Base-by-base conservation (phyloP, 2,329 filamentous ascomycete species). In the Fusarium nelsonii region DNA sequence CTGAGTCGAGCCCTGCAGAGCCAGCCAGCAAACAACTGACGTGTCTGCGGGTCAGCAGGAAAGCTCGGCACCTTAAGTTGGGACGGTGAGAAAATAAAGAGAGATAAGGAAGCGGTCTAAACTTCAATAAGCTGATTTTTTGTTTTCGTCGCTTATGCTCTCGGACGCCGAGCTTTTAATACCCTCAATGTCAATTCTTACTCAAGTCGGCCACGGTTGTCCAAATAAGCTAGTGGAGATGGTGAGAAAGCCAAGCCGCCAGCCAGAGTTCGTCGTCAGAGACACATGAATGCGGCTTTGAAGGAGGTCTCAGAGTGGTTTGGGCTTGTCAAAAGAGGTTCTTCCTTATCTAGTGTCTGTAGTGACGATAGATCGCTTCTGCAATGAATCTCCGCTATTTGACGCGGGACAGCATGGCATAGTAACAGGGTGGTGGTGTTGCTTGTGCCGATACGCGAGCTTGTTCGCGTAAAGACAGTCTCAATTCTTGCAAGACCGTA, bases 221-320 rank as follows among this genome's bases (percentile, higher is more conserved):
- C 14, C 15, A n/a, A 50, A 50, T 50, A 50, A 50, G 46, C 33
- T 50, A 50, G 46, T 50, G 46, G 46, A 50, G 46, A 50, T 23
- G 23, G 23, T 50, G 33, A 50, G 45, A 16, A 23, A 34, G 46
- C 46, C 33, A 50, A 50, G 46, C 23, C 46, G 15, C 45, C 30
- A 26, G 16, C 46, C 12, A 26, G 23, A 50, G n/a, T 26, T 36
- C 16, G 18, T n/a, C 20, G 41, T 16, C 20, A 11, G 20, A 44
- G 14, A 44, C 16, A 32, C 41, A 6, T 4, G 43, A 9, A 20
- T 30, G 46, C 23, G 46, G 46, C 16, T 18, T 50, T 50, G 46
- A 16, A 50, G 18, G 23, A 23, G 16, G 12, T 18, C 23, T 11
- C 16, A 8, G 23, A 30, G 16, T n/a, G 26, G 8, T 28, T 16